These are phyloP conservation scores for Syzygium jambos DNA, from an alignment of 345 rosid species.

Conservation along the genomic window DNA sequence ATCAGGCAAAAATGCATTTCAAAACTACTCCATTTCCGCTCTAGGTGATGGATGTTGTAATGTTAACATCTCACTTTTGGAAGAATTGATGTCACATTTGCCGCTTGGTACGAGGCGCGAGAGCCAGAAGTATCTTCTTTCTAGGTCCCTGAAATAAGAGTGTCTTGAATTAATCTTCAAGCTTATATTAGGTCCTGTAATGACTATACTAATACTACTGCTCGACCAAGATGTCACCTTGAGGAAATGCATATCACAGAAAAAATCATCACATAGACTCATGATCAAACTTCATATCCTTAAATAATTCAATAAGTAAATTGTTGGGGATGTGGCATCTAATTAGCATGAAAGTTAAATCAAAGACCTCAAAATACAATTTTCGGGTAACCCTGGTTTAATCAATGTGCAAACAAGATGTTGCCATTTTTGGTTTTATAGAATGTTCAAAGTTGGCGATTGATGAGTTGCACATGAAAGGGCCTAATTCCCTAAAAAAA, in stretches of 20 bases:
- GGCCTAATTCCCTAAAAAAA: background rate
- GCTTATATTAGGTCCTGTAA: background rate
- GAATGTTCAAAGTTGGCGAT: background rate
- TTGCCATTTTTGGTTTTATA: background rate
- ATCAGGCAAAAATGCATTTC: background rate
- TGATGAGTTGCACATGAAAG: background rate
- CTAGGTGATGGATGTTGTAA: background rate
- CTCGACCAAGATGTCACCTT: background rate
- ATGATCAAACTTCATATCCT: background rate
- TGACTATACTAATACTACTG: background rate
- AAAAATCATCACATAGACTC: background rate
- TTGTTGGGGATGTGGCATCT: background rate
- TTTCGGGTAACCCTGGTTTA: background rate
- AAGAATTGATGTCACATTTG: background rate
- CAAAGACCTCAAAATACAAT: background rate
- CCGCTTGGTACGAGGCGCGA: conserved; percentile 44
- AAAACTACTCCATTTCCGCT: background rate
- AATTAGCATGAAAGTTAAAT: background rate
- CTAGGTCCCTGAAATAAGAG: conserved; percentile 71
- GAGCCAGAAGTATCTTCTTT: conserved; percentile 83
- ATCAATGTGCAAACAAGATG: background rate
- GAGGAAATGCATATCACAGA: background rate
- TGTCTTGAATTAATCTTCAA: background rate
- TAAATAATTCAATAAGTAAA: too few relatives aligned
- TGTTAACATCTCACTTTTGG: background rate